phyloP scores from a whole-genome alignment of 1,284 basidiomycete genomes.

The Rhodotorula mucilaginosa region DNA sequence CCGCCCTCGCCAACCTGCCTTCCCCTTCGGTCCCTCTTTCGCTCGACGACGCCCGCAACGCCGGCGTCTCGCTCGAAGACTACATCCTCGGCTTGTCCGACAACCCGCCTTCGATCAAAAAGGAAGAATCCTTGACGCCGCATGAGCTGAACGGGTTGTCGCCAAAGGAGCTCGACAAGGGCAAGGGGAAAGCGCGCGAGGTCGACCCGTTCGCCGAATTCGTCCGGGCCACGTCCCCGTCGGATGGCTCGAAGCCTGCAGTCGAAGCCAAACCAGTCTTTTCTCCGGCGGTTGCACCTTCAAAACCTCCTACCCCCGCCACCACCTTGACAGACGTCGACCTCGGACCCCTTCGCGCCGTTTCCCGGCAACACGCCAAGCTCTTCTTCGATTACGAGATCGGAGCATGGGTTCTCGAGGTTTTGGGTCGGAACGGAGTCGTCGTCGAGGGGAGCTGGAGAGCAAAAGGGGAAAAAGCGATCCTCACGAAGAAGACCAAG shows the following conservation, averaged over 20 bases:
- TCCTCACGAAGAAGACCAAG: constrained; percentile 84
- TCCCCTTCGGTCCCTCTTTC: not conserved
- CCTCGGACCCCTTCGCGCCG: constrained; percentile 92
- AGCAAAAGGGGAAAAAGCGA: constrained; percentile 77
- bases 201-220: constrained; percentile 25
- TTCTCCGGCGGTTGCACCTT: not conserved
- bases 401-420: constrained; percentile 72
- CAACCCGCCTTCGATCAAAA: constrained; percentile 5
- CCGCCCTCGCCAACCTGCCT: not conserved
- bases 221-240: constrained; percentile 7
- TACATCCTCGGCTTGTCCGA: constrained; percentile 6
- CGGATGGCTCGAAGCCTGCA: not conserved
- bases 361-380: constrained; percentile 91
- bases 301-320: not conserved
- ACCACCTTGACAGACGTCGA: constrained; percentile 68
- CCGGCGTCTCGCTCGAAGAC: constrained; percentile 12
- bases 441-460: constrained; percentile 97
- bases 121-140: constrained; percentile 8
- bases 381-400: constrained; percentile 77
- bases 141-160: not conserved
- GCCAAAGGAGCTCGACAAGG: constrained; percentile 1
- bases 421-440: constrained; percentile 91
- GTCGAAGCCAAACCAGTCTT: not conserved
- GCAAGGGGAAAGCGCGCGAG: constrained; percentile 22
- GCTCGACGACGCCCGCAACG: constrained; percentile 8